phyloP scores from a whole-genome alignment of 345 rosid species.

The Rhodomyrtus tomentosa region DNA sequence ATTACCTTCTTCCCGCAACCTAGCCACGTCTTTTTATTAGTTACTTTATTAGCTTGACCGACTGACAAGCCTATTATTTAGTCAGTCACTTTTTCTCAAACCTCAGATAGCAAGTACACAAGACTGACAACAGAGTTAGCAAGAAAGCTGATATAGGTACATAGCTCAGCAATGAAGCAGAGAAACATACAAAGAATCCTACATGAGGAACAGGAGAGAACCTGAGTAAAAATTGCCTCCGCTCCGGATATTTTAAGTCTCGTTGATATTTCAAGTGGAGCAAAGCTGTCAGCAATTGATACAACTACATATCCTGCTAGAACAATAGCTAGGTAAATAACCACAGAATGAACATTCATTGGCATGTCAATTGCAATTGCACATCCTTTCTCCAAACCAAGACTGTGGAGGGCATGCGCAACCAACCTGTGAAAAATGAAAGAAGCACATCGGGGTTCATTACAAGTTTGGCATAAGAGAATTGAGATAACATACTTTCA shows the following conservation, averaged over 20 bases:
- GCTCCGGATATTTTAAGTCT: slow-evolving; percentile 83
- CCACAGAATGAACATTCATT: slow-evolving; percentile 74
- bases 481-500: background rate
- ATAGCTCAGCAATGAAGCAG: background rate
- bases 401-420: slow-evolving; percentile 58
- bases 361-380: slow-evolving; percentile 95
- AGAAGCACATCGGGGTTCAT: background rate
- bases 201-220: background rate
- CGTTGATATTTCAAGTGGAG: slow-evolving; percentile 69
- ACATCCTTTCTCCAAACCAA: slow-evolving; percentile 65
- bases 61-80: background rate
- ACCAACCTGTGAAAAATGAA: slow-evolving; percentile 43
- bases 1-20: background rate
- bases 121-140: background rate
- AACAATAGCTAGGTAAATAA: slow-evolving; percentile 85
- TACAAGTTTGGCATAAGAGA: background rate
- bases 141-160: background rate
- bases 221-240: slow-evolving; percentile 93
- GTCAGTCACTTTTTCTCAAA: background rate
- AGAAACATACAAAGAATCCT: background rate
- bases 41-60: background rate
- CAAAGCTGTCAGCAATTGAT: slow-evolving; percentile 96
- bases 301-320: slow-evolving; percentile 84
- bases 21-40: background rate
- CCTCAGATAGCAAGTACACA: background rate